Percentiles rank a stretch among this genome's conserved stretches.
These are phyloP conservation scores for Colletotrichum cordylinicola DNA, from an alignment of 2,329 filamentous ascomycete species.

Conservation along the genomic window DNA sequence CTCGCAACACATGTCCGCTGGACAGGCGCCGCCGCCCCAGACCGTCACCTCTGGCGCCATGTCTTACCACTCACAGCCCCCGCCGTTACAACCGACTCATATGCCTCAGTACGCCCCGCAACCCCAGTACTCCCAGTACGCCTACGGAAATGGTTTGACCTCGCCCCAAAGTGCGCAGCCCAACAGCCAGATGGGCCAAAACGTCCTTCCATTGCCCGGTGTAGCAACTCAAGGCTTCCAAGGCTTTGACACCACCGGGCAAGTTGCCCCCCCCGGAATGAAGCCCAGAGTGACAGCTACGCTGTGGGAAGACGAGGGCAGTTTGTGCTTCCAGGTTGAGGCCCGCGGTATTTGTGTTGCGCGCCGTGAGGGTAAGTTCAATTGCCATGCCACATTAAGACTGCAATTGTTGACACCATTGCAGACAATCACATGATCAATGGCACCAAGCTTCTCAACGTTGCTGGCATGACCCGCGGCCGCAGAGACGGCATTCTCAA, in stretches of 20 bases:
- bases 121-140: slow-evolving; percentile 72
- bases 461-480: slow-evolving; percentile 97
- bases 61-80: slow-evolving; percentile 79
- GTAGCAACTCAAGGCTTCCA: slow-evolving; percentile 60
- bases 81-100: slow-evolving; percentile 75
- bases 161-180: slow-evolving; percentile 77
- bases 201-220: slow-evolving; percentile 75
- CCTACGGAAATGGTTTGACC: slow-evolving; percentile 77
- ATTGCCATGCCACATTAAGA: not conserved
- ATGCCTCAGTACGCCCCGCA: slow-evolving; percentile 67
- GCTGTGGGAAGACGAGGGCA: slow-evolving; percentile 97
- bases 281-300: slow-evolving; percentile 97
- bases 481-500: slow-evolving; percentile 95
- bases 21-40: slow-evolving; percentile 76
- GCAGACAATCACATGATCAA: slow-evolving; percentile 99
- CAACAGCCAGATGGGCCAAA: slow-evolving; percentile 69
- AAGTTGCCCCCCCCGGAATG: slow-evolving; percentile 90
- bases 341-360: slow-evolving; percentile 96
- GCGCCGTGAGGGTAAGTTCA: slow-evolving; percentile 78
- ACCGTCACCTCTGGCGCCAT: slow-evolving; percentile 77
- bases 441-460: slow-evolving; percentile 94
- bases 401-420: not conserved
- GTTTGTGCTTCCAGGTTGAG: slow-evolving; percentile 96
- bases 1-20: slow-evolving; percentile 78
- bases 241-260: slow-evolving; percentile 83